These are phyloP conservation scores for Chlorella vulgaris DNA, from an alignment of 139 green algal genomes.

Conservation along the genomic window DNA sequence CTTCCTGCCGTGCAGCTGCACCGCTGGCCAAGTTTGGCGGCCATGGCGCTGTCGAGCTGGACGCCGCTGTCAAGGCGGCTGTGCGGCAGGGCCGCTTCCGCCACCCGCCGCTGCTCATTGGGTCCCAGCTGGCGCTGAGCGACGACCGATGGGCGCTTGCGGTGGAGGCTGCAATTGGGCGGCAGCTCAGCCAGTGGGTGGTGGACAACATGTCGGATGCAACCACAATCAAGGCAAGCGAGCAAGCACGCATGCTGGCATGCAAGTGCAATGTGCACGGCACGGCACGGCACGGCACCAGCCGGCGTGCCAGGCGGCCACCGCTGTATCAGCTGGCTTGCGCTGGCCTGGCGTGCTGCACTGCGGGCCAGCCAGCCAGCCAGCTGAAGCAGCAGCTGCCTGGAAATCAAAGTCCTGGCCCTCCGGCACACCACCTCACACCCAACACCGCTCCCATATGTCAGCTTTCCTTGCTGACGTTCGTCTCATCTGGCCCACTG, in stretches of 20 bases:
- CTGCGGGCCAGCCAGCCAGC: too few species aligned
- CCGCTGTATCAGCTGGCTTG: too few species aligned
- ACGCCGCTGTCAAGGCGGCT: background rate
- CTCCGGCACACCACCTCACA: too few species aligned
- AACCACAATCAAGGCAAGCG: background rate
- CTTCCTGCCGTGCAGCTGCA: background rate
- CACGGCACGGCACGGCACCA: too few species aligned
- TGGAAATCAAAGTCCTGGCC: too few species aligned
- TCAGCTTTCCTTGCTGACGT: background rate
- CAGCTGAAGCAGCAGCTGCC: too few species aligned
- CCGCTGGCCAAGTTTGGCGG: constrained; percentile 33
- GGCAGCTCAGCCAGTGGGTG: background rate
- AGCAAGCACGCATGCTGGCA: background rate
- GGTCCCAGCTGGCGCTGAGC: constrained; percentile 26
- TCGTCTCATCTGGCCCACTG: background rate
- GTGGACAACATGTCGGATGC: background rate
- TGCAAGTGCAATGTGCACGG: too few species aligned
- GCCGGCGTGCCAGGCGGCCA: too few species aligned
- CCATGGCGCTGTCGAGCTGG: background rate
- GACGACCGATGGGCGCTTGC: constrained; percentile 43
- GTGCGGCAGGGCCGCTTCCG: constrained; percentile 28
- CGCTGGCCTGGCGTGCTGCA: too few species aligned
- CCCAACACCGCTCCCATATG: too few species aligned
- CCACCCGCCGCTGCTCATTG: constrained; percentile 44
- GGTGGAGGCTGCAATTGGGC: constrained; percentile 29